A percentile compares a stretch with the other conserved stretches of the same genome.
phyloP scores from a whole-genome alignment of 2,329 filamentous ascomycete species.

The Fonsecaea nubica region DNA sequence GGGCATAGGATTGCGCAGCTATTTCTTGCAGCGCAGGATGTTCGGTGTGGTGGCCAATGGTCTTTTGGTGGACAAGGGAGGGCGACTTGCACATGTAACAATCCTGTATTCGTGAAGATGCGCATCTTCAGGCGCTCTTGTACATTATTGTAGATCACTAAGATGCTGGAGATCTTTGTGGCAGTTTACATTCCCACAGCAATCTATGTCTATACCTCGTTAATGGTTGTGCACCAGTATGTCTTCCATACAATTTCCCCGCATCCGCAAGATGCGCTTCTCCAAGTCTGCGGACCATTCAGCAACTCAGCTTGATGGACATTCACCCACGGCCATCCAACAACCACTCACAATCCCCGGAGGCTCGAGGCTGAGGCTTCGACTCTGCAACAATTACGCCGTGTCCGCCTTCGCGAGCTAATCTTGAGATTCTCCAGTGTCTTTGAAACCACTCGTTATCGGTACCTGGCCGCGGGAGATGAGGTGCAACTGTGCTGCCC shows the following conservation, averaged over 20 bases:
- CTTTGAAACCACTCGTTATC: not conserved
- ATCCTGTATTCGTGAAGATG: not conserved
- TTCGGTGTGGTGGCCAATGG: not conserved
- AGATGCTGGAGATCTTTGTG: too few relatives aligned
- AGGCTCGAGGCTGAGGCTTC: not conserved
- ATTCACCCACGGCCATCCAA: not conserved
- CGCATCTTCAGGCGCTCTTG: not conserved
- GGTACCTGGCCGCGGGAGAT: not conserved
- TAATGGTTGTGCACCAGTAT: too few relatives aligned
- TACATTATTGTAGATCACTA: not conserved
- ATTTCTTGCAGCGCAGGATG: not conserved
- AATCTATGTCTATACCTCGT: too few relatives aligned
- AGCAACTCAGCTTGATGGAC: not conserved
- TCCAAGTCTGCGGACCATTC: not conserved
- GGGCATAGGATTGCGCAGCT: not conserved
- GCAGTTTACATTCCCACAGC: too few relatives aligned
- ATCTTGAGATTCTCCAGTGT: not conserved
- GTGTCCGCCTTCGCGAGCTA: not conserved
- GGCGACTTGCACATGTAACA: not conserved
- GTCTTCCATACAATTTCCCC: not conserved
- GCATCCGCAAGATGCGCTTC: not conserved
- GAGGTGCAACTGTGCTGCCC: constrained; percentile 12
- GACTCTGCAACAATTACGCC: not conserved
- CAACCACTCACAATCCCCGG: not conserved
- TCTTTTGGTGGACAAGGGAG: not conserved